A percentile compares a stretch with the other conserved stretches of the same genome.
phyloP scores from a whole-genome alignment of 2,329 filamentous ascomycete genomes.

The Fusarium domesticum region DNA sequence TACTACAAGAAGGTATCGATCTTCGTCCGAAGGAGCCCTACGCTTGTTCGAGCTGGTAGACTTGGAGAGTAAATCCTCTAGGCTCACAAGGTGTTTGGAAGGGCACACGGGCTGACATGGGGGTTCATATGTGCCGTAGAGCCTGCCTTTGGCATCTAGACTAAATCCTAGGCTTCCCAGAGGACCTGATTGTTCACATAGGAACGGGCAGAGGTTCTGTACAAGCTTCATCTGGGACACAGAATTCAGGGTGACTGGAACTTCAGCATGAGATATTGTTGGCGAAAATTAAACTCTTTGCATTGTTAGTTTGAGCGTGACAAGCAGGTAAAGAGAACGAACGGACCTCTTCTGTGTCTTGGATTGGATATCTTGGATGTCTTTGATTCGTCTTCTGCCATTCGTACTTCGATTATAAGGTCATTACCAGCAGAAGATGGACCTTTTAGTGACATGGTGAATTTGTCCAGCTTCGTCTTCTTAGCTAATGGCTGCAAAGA shows the following conservation, averaged over 20 bases:
- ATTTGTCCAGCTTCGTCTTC: neutral
- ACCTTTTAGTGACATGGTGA: neutral
- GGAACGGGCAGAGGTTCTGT: neutral
- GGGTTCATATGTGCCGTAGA: neutral
- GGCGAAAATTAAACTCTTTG: neutral
- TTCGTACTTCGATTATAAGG: no score
- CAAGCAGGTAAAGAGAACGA: no score
- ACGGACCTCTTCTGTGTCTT: no score
- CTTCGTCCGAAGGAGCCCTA: neutral
- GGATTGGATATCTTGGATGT: no score
- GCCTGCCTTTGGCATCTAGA: neutral
- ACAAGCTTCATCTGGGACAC: neutral
- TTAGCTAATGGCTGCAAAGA: neutral
- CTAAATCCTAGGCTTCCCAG: neutral
- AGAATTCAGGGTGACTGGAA: neutral
- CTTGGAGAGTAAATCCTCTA: neutral
- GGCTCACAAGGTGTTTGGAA: neutral
- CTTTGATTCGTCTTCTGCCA: no score
- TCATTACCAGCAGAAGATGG: no score
- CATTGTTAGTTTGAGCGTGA: no score
- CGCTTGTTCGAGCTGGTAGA: neutral
- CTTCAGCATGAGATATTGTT: neutral
- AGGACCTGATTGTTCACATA: neutral
- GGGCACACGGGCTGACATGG: neutral
- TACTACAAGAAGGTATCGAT: neutral